Conservation (phyloP, 495 filamentous ascomycete genomes). For the Tetracladium setigerum region DNA sequence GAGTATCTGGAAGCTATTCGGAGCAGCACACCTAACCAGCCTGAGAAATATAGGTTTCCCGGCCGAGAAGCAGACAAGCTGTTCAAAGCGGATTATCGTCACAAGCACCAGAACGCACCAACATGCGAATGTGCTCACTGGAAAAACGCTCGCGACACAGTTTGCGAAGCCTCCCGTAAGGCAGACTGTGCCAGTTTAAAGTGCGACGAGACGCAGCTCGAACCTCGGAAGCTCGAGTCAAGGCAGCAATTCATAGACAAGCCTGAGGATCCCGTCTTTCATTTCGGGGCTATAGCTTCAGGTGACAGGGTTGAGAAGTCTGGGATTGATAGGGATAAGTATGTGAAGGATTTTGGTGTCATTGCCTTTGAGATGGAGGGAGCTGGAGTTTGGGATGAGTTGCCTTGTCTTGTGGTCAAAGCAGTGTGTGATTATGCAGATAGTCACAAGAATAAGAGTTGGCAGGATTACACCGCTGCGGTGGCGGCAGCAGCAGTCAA, state of each 20-base stretch:
- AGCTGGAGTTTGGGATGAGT: constrained; percentile 21
- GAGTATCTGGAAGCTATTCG: too few species aligned
- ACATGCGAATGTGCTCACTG: constrained; percentile 5
- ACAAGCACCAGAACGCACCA: constrained; percentile 22
- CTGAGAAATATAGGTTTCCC: too few species aligned
- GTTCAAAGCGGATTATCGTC: constrained; percentile 24
- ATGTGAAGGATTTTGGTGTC: constrained; percentile 20
- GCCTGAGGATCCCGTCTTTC: not conserved
- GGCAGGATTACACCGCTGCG: constrained; percentile 32
- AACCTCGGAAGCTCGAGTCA: not conserved
- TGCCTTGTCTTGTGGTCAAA: constrained; percentile 16
- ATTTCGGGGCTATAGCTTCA: constrained; percentile 2
- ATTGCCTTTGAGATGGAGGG: constrained; percentile 24
- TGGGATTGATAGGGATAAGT: constrained; percentile 7
- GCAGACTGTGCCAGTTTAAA: not conserved
- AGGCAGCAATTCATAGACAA: not conserved
- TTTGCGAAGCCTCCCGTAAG: constrained; percentile 12
- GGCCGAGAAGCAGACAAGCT: constrained; percentile 23
- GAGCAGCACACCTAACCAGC: too few species aligned
- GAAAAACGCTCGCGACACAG: not conserved
- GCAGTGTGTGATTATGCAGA: constrained; percentile 32
- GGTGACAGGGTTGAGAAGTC: constrained; percentile 14
- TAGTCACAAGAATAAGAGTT: constrained; percentile 35
- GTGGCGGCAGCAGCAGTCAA: constrained; percentile 18
- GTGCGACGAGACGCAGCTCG: not conserved